Base-by-base conservation (phyloP, 805 yeast genomes). In the Tetrapisispora pingtungensis region DNA sequence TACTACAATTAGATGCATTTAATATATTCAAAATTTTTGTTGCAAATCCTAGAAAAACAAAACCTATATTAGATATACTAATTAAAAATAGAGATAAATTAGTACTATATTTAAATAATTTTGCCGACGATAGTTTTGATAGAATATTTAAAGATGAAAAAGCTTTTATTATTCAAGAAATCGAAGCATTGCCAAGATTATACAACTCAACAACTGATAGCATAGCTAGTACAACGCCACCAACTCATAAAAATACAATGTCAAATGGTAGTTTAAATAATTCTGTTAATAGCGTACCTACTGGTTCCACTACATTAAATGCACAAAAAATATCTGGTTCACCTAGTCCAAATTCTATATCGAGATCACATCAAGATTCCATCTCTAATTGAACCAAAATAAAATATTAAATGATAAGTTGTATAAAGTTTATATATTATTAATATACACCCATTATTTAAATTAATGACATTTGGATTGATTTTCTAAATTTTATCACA, bases 21-120 rank as follows among this genome's bases (percentile, higher is more conserved):
- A 89, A 93, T 52, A 82, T 90, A 33, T 90, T 93, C 69, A 93
- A 90, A 66, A 84, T 89, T 33, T 87, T 93, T 64, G 88, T 88
- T n/a, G 97, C 96, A 4, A 93, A 93, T 63, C 98, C 98, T 5
- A 80, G 82, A 50, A 89, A 89, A 61, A 72, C 87, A 2, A 87
- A 81, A 60, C 78, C 81, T 7, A 79, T 93, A 2, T 66, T 75
- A 43, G 96, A 90, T 62, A 84, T 90, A 18, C 69, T 93, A 51
- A 76, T 80, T 38, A 88, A 89, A 58, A 93, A 93, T 63, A 78
- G 87, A 56, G 83, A 78, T 34, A 85, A 84, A 56, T 73, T 90
- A 49, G 62, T 89, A 33, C 70, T 71, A 28, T 87, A 85, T 58
- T 73, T 90, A 47, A 74, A 75, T 39, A 73, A 71, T 33, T 85